Evolutionary conservation across 1,139 yeast genomes (phyloP), one percentile per base, ranked within the genome.

Genomic region (Nadsonia commutata): DNA sequence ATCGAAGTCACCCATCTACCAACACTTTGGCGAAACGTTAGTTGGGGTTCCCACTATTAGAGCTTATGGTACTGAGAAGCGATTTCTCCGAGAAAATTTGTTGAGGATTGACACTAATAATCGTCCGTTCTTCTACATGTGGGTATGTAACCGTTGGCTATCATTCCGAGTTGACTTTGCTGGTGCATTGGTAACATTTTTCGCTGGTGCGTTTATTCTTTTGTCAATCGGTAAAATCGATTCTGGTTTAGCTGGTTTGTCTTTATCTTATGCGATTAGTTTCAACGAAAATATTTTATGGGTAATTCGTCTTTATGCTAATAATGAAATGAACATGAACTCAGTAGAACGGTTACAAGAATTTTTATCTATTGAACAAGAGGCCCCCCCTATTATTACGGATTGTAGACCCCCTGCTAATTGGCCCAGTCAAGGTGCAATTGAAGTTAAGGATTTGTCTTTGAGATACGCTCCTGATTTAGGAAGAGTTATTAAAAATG

Each of bases 101-200:
- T 65, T 66, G 46, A 80, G 79, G 44, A 78, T 86, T 49, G 96
- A 88, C 60, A 70, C 72, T 43, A 85, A 85, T 61, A 83, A 82
- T 58, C 73, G 81, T 53, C 95, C 96, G 3, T 84, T 84, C 66
- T 84, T 84, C 60, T 84, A 82, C 62, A 71, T 86, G 61, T 86
- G 96, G 95, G 82, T 83, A 46, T 78, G 93, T 21, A 88, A 88
- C 60, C 74, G 97, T 65, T 90, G 97, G 98, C 71, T 88, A 52
- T 71, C 88, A 18, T 72, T 80, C 55, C 77, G 96, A 2, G 41
- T 48, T 47, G 95, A 85, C 58, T 60, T 79, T 43, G 80, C 86
- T 46, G 96, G 97, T 48, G 81, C 95, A 1, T 63, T 80, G 48
- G 88, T 88, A 40, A 72, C 85, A 54, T 77, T 90, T 51, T 76